Base-by-base conservation (phyloP, 129 eudicot species). In the Flaveria linearis region DNA sequence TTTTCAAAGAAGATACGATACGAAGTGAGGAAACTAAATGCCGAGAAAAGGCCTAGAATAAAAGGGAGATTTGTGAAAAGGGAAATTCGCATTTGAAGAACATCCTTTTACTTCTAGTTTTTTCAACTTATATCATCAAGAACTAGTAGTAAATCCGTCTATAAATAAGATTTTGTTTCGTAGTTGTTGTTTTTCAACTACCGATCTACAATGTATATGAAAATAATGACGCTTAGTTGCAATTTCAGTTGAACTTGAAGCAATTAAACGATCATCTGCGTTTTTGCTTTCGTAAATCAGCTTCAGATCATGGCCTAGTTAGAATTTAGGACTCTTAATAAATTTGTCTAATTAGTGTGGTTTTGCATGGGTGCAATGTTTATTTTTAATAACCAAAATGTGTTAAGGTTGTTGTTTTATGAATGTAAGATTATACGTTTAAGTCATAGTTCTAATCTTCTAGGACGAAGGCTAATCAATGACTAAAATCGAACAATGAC, bases 11-110 rank as follows among this genome's bases (percentile, higher is more conserved):
- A 93, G 72, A 93, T 93, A 39, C 76, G 98, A 63, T 93, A 93
- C n/a, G 92, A 93, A 85, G 98, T 93, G 52, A 80, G 98, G 85
- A 93, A 93, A 77, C 82, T 93, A 68, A 93, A 93, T 60, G 98
- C 98, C 2, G 98, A 93, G 82, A 90, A 93, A 81, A 83, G 98
- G 76, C 98, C 98, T 49, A 77, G 98, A 78, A 88, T 93, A 92
- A 93, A 90, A 88, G 98, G 98, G 45, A 84, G 98, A 45, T 93
- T 93, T 60, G 96, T 93, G 1, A 93, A 93, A 87, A 86, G 98
- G 90, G 57, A 80, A 69, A 74, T 36, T 36, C 41, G 1, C 76
- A 79, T 22, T 58, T 58, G 15, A 58, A 58, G 65, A 23, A 58
- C 65, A 30, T 58, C 33, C 65, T 58, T 58, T 30, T 20, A 58